A percentile compares a stretch with the other conserved stretches of the same genome.
Evolutionary conservation across 1,139 yeast genomes (phyloP).

Genomic region (Magnusiomyces magnusii): DNA sequence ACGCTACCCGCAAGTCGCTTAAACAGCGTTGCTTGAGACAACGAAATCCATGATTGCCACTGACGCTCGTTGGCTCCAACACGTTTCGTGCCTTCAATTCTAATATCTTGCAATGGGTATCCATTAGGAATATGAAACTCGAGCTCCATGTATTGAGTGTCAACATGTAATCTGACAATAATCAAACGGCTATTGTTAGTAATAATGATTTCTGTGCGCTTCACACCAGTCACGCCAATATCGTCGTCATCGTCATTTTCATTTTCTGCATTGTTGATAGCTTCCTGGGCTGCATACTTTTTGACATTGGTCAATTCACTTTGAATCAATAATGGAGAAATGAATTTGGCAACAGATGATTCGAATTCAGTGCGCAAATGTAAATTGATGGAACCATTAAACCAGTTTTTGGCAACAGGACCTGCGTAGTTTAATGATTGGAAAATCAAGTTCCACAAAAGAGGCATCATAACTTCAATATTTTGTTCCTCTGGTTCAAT

Average conservation of each 20-base stretch:
- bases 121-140: constrained; percentile 60
- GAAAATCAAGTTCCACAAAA: constrained; percentile 44
- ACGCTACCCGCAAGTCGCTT: constrained; percentile 41
- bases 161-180: constrained; percentile 66
- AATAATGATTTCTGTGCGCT: constrained; percentile 56
- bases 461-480: background rate
- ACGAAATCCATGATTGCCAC: constrained; percentile 94
- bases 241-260: constrained; percentile 26
- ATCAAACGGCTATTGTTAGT: constrained; percentile 61
- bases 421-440: constrained; percentile 54
- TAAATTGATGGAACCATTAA: constrained; percentile 28
- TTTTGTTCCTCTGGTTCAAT: constrained; percentile 9
- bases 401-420: constrained; percentile 67
- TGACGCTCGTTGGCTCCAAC: constrained; percentile 87
- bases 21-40: constrained; percentile 61
- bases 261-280: constrained; percentile 31
- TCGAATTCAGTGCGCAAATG: constrained; percentile 52
- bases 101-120: constrained; percentile 67
- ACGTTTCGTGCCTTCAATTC: constrained; percentile 69
- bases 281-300: constrained; percentile 20
- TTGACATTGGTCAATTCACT: constrained; percentile 52
- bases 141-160: constrained; percentile 83
- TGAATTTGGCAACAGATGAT: constrained; percentile 48
- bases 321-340: constrained; percentile 58
- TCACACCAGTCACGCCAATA: constrained; percentile 29